Evolutionary conservation across 768 basidiomycete species (phyloP), one percentile per base, ranked within the genome.

Genomic region (Glaciozyma martinii): DNA sequence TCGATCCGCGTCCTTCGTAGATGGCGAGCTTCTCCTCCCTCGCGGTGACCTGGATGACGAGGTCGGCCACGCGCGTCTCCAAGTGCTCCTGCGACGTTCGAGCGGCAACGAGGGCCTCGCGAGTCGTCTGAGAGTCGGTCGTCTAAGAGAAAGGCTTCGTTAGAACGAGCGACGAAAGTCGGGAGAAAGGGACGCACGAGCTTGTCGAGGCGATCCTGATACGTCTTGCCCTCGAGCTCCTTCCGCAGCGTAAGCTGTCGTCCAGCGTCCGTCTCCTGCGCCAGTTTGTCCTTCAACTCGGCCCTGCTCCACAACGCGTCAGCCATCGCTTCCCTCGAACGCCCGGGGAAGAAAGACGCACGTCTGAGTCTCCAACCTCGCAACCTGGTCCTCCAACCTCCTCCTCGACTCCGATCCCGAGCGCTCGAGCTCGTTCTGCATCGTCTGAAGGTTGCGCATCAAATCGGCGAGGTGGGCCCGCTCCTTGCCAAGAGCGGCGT

Each of bases 361-460:
- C 89, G 82, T 83, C 73, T 94, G 91, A 47, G 79, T 79, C 74
- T 92, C 88, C 60, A 91, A 77, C 77, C 86, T 81, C 70, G 88
- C 84, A 49, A 90, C 77, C 71, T 90, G 86, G 61, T 80, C 84
- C 76, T 95, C 91, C 42, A 93, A 78, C 12, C 90, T 83, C 19
- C 84, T 80, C 25, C 89, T 82, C 71, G 93, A 89, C 64, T 89
- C 93, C 74, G 87, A 85, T 9, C 86, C 84, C 0, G 87, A 87
- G 57, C 85, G 82, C 74, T 93, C 90, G 10, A 89, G 80, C 71
- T 95, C 93, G 61, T 83, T 84, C 71, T 90, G 89, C 84, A 95
- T 90, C 73, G 83, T 87, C 77, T 92, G 90, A 29, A 94, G 85
- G 73, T 89, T 93, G 30, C 82, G 79, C 84, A 94, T 90, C 32